These are phyloP conservation scores for Phytophthora citrophthora DNA, from an alignment of 352 stramenopile species.

Conservation along the genomic window DNA sequence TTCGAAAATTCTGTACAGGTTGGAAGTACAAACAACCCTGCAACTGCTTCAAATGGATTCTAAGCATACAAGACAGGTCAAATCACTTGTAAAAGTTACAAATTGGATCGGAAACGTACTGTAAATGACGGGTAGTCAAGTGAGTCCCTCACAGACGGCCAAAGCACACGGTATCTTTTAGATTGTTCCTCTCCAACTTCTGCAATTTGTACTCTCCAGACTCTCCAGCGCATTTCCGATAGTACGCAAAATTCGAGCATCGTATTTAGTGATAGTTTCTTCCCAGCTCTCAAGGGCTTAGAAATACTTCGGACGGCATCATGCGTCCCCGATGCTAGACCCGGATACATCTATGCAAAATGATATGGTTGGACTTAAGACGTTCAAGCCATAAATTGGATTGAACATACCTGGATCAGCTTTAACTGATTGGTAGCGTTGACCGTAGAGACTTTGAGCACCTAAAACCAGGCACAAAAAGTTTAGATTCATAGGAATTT, in stretches of 20 bases:
- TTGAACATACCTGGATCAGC: slow-evolving; percentile 18
- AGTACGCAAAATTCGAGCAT: slow-evolving; percentile 39
- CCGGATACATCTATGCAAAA: slow-evolving; percentile 44
- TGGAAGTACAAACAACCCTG: slow-evolving; percentile 15
- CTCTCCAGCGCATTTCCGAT: slow-evolving; percentile 37
- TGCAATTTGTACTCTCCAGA: slow-evolving; percentile 30
- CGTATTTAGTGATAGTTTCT: neutral
- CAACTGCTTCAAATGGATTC: slow-evolving; percentile 8
- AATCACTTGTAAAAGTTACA: neutral
- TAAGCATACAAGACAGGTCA: neutral
- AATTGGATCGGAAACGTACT: slow-evolving; percentile 24
- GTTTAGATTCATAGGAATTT: too few species aligned
- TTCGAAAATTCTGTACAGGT: slow-evolving; percentile 11
- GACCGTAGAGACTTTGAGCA: slow-evolving; percentile 25
- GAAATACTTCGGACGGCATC: slow-evolving; percentile 45
- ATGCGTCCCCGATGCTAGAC: slow-evolving; percentile 22
- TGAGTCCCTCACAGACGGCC: slow-evolving; percentile 52
- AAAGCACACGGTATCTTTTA: slow-evolving; percentile 24
- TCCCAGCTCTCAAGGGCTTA: slow-evolving; percentile 6
- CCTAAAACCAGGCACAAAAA: slow-evolving; percentile 5
- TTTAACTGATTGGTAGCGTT: slow-evolving; percentile 7
- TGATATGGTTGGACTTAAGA: slow-evolving; percentile 2
- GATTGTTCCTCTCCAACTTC: neutral
- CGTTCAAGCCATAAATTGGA: neutral
- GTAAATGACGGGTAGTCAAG: slow-evolving; percentile 32